Conservation (phyloP, 805 yeast species). For the Candida jianshihensis region DNA sequence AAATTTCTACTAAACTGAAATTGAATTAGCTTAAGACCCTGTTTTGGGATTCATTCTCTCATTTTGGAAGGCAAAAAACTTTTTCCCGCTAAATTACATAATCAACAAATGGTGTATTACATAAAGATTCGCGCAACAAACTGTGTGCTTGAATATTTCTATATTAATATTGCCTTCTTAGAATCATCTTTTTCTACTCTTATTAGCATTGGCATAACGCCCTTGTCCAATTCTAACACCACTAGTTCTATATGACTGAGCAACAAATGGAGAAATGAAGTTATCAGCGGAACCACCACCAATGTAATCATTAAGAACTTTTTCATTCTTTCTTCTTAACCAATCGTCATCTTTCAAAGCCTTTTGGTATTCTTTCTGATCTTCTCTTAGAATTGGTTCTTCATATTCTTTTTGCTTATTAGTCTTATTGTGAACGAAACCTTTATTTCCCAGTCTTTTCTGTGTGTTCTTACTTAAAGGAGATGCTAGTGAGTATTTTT, state of each 20-base stretch:
- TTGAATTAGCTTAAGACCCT: no score
- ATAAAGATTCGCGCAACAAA: no score
- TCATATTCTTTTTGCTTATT: constrained; percentile 41
- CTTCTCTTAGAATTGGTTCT: constrained; percentile 71
- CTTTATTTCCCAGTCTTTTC: constrained; percentile 71
- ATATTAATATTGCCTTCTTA: neutral
- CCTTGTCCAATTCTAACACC: constrained; percentile 84
- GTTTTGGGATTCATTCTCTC: no score
- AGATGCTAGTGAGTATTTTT: constrained; percentile 72
- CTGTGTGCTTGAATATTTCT: no score
- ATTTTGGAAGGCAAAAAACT: no score
- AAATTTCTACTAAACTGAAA: no score
- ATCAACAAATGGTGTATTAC: no score
- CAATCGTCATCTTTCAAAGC: constrained; percentile 85
- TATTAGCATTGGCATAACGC: constrained; percentile 60
- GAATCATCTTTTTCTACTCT: constrained; percentile 30
- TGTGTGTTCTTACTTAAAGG: constrained; percentile 76
- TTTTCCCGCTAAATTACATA: no score
- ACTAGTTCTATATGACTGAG: constrained; percentile 51
- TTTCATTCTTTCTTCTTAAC: constrained; percentile 82
- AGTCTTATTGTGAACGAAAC: constrained; percentile 65
- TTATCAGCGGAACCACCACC: constrained; percentile 93
- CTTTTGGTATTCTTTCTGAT: constrained; percentile 87
- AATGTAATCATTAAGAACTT: constrained; percentile 77
- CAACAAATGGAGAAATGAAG: constrained; percentile 80